Evolutionary conservation across 192 early-diverging fungal genomes (phyloP), one percentile per base, ranked within the genome.

Genomic region (Coemansia sp.): DNA sequence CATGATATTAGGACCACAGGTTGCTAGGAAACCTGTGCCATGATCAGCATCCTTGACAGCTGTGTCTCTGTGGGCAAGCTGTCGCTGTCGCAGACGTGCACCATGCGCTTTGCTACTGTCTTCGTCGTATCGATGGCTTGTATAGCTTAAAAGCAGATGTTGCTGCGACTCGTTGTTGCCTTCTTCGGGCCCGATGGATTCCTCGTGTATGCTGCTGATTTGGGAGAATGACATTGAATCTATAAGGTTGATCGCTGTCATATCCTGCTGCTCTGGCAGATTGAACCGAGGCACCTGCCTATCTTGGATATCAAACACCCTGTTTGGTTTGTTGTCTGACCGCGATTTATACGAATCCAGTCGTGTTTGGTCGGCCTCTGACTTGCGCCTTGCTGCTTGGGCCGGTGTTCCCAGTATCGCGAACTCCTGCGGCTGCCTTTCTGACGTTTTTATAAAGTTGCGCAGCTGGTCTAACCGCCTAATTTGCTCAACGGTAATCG

Each of bases 171-270:
- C 68, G 1, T 18, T 32, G 31, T 60, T 42, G n/a, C 18, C 58
- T 17, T 52, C 49, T 14, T 52, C 48, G 5, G 3, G n/a, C 20
- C 11, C 36, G 16, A 55, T 28, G 1, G n/a, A 16, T 17, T 50
- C 33, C 4, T 34, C 45, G n/a, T 49, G 59, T 20, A 54, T 16
- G 3, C 55, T 63, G n/a, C 40, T n/a, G 7, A 52, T 50, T 33
- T 63, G 69, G 29, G 64, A 20, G 42, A 67, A 71, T 51, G 68
- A 70, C 18, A 71, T 71, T 60, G 71, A 70, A 32, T 42, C 38
- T n/a, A 73, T 17, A 32, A 67, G 48, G 48, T 70, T 68, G 8
- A 50, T 28, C 0, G 54, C 54, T 32, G 54, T 17, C 54, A 31
- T 56, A 16, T 56, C 42, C 42, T 45, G 42, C 42, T 45, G 42